Evolutionary conservation across 2,329 filamentous ascomycete genomes (phyloP).

Genomic region (Colletotrichum caudatum): DNA sequence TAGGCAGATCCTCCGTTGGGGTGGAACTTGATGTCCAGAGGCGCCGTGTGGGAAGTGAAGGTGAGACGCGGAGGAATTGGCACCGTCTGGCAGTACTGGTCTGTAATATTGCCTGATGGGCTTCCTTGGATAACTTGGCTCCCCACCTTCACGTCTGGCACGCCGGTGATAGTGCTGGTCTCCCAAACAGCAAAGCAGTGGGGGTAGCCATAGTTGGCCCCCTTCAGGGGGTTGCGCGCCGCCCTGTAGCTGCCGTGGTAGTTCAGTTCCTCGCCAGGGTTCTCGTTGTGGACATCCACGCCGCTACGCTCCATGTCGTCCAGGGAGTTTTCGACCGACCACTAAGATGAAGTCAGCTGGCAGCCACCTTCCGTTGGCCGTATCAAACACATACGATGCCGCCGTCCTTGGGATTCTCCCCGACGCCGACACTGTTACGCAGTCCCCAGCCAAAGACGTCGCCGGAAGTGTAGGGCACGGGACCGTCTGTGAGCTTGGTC

Average conservation of each 20-base stretch:
- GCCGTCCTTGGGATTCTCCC: conserved; percentile 67
- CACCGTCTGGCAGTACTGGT: conserved; percentile 53
- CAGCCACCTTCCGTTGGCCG: background rate
- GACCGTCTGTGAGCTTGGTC: conserved; percentile 45
- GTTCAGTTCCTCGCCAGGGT: conserved; percentile 81
- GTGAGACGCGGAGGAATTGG: conserved; percentile 66
- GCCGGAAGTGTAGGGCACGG: conserved; percentile 63
- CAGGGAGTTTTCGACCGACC: conserved; percentile 77
- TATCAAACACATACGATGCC: conserved; percentile 52
- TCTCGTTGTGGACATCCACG: conserved; percentile 72
- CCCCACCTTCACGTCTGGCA: conserved; percentile 57
- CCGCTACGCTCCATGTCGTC: conserved; percentile 72
- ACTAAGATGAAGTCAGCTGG: conserved; percentile 45
- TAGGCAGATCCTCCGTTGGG: conserved; percentile 69
- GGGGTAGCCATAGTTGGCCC: conserved; percentile 46
- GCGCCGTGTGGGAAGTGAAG: conserved; percentile 75
- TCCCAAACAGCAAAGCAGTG: conserved; percentile 73
- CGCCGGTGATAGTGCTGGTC: conserved; percentile 57
- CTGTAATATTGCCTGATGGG: conserved; percentile 44
- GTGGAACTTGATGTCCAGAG: conserved; percentile 78
- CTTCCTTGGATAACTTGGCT: conserved; percentile 61
- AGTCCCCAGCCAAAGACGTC: conserved; percentile 74
- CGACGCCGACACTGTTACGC: conserved; percentile 78
- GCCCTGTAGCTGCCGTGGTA: conserved; percentile 71
- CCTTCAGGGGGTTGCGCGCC: conserved; percentile 49